These are phyloP conservation scores for Alternaria brassicae DNA, from an alignment of 2,329 filamentous ascomycete genomes.

Conservation along the genomic window DNA sequence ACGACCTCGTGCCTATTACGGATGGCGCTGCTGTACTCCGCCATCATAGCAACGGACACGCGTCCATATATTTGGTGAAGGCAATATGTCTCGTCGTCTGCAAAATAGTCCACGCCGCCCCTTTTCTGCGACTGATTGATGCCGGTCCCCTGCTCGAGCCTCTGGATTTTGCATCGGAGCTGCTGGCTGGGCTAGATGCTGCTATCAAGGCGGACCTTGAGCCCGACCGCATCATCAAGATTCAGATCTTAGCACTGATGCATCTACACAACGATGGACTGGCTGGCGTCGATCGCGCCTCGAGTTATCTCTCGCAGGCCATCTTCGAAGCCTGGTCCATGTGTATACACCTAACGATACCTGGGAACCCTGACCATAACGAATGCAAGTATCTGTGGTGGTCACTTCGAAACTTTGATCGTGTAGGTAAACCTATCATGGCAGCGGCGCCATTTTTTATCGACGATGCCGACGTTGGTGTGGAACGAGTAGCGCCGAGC, in stretches of 20 bases:
- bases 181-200: slow-evolving; percentile 6
- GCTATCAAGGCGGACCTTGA: slow-evolving; percentile 8
- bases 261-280: slow-evolving; percentile 6
- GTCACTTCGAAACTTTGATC: slow-evolving; percentile 10
- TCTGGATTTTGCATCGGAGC: slow-evolving; percentile 3
- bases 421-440: slow-evolving; percentile 6
- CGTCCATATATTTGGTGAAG: not conserved
- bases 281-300: slow-evolving; percentile 2
- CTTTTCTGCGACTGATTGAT: not conserved
- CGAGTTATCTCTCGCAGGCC: not conserved
- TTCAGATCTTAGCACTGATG: slow-evolving; percentile 10
- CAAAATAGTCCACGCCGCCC: slow-evolving; percentile 1
- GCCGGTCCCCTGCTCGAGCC: not conserved
- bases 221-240: slow-evolving; percentile 4
- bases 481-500: not conserved
- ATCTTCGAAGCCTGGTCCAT: slow-evolving; percentile 11
- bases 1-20: slow-evolving; percentile 5
- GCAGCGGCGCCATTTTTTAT: slow-evolving; percentile 9
- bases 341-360: slow-evolving; percentile 5
- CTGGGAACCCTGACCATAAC: not conserved
- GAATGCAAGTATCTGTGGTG: slow-evolving; percentile 8
- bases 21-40: not conserved
- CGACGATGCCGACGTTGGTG: slow-evolving; percentile 4
- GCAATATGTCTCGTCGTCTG: slow-evolving; percentile 10
- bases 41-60: not conserved